Base-by-base conservation (phyloP, 2,329 filamentous ascomycete species). In the Cercospora canescens region DNA sequence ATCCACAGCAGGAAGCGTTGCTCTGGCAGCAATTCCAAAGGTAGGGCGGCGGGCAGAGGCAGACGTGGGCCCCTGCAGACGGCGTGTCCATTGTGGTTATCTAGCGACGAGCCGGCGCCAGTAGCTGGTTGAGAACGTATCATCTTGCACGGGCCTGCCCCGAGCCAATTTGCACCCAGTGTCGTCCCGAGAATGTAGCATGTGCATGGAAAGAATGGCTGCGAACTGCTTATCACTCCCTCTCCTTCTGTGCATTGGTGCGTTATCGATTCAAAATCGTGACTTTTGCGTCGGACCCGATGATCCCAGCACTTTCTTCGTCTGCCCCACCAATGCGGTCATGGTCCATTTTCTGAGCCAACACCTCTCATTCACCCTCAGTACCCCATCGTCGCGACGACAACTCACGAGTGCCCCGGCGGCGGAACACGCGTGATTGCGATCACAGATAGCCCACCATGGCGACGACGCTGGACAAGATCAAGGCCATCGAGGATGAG, bases 391-490 rank as follows among this genome's bases (percentile, higher is more conserved):
- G 30, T 9, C 30, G 26, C 52, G n/a, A 56, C 52, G 18, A 56
- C 52, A n/a, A 56, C 28, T 34, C 28, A 32, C 32, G 24, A 37
- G 48, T 39, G 59, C 41, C 48, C 39, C 59, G 45, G 16, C 59
- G 59, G 45, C 59, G 9, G 28, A 28, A 54, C 5, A 52, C 48
- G 55, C 52, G 30, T 1, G 35, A 37, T 45, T 39, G 24, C 54
- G 34, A 57, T 18, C 39, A 26, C 37, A 8, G 2, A 28, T 59
- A 63, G 65, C 69, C 60, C 71, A 70, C 32, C 76, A 98, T 98
- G 95, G 86, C 94, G 86, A 98, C 94, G 68, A 98, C 94, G 48
- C 93, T 97, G 79, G 94, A 98, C 76, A 98, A 98, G 91, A 97
- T 98, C 86, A 97, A 96, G 82, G 92, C 94, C 76, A 92, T 97